Percentiles rank a stretch among this genome's conserved stretches.
phyloP scores from a whole-genome alignment of 345 rosid genomes.

The Brassica nigra region DNA sequence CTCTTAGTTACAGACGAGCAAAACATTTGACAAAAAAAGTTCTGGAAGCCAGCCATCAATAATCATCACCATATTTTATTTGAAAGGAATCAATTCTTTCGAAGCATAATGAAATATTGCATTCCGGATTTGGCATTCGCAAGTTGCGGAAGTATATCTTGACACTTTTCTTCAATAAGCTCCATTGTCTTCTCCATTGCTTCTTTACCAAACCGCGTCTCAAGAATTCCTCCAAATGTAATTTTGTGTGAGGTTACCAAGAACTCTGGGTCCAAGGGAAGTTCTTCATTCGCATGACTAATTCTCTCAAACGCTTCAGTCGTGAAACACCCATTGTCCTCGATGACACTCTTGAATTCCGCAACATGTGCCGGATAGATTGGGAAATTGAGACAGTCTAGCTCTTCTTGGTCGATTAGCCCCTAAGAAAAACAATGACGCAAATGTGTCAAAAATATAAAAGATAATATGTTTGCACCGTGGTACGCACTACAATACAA shows the following conservation, averaged over 20 bases:
- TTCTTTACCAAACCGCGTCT: slow-evolving; percentile 32
- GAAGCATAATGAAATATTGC: slow-evolving; percentile 28
- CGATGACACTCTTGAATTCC: slow-evolving; percentile 30
- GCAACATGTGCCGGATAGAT: slow-evolving; percentile 20
- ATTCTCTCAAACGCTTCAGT: slow-evolving; percentile 29
- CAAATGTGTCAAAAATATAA: not conserved
- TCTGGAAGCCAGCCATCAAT: not conserved
- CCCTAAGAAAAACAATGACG: slow-evolving; percentile 13
- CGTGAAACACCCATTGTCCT: slow-evolving; percentile 20
- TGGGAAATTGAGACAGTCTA: slow-evolving; percentile 30
- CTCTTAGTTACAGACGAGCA: no score
- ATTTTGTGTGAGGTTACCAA: slow-evolving; percentile 21
- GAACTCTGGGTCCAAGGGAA: slow-evolving; percentile 27
- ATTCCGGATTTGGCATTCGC: slow-evolving; percentile 27
- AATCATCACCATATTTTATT: not conserved
- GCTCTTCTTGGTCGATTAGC: slow-evolving; percentile 33
- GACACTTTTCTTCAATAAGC: slow-evolving; percentile 5
- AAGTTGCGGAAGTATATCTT: slow-evolving; percentile 22
- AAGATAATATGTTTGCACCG: not conserved
- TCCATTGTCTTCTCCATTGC: slow-evolving; percentile 40
- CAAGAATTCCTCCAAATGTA: slow-evolving; percentile 32
- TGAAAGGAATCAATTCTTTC: slow-evolving; percentile 10
- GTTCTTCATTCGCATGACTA: slow-evolving; percentile 20
- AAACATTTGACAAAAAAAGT: not conserved
- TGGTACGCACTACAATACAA: not conserved